Conservation (phyloP, 1,284 basidiomycete species). For the Sanghuangporus baumii region DNA sequence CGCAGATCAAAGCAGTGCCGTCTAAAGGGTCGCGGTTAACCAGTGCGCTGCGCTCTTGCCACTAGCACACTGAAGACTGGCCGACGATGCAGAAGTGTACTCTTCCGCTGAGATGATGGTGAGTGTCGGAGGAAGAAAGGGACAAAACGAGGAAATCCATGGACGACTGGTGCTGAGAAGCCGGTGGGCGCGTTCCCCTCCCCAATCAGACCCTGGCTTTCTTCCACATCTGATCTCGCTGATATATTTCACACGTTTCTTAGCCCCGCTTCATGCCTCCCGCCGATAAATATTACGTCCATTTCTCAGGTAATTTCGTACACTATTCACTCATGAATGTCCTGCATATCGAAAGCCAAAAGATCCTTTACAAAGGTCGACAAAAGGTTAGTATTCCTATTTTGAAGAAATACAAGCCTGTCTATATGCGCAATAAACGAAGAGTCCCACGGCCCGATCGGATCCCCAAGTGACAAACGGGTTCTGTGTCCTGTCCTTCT, state of each 20-base stretch:
- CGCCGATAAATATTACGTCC: neutral
- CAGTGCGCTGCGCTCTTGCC: neutral
- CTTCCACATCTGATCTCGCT: neutral
- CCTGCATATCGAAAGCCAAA: neutral
- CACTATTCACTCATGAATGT: neutral
- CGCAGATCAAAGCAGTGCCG: neutral
- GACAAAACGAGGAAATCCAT: neutral
- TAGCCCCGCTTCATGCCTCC: neutral
- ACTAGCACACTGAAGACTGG: neutral
- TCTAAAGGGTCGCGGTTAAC: neutral
- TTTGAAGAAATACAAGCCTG: constrained; percentile 9
- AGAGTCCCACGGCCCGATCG: constrained; percentile 7
- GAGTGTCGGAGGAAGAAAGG: neutral
- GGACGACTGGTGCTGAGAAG: neutral
- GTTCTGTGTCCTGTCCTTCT: neutral
- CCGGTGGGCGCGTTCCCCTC: constrained; percentile 1
- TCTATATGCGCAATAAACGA: constrained; percentile 13
- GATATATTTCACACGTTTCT: neutral
- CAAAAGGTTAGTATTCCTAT: neutral
- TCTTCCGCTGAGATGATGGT: neutral
- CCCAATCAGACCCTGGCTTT: neutral
- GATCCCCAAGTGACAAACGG: neutral
- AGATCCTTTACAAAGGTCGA: too few species aligned
- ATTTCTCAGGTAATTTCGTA: neutral
- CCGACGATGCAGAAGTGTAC: neutral